Evolutionary conservation across 495 filamentous ascomycete genomes (phyloP), one percentile per base, ranked within the genome.

Genomic region (Cenococcum geophilum): DNA sequence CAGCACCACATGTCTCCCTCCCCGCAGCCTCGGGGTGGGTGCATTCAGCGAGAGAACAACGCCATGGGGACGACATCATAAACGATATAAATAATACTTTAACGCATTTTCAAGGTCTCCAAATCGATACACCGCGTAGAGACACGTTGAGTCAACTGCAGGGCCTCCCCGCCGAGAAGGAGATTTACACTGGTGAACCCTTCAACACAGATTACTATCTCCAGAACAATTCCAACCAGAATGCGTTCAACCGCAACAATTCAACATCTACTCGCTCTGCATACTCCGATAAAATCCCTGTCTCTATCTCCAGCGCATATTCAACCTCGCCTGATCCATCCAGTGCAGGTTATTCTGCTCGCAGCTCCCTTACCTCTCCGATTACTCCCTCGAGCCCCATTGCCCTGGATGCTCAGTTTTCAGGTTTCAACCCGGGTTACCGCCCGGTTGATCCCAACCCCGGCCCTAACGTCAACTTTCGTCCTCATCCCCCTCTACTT

Each of bases 61-160:
- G 57, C 52, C 32, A 59, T 21, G 54, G 34, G 14, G 65, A 11
- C 20, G 37, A 52, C 18, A 59, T 68, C 58, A 65, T 65, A 54
- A 64, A 64, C 48, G 66, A 68, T 37, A 68, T 68, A 42, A 58
- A 68, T 36, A 62, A 68, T 36, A 68, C 64, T 25, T 61, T 68
- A 54, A 57, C 32, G 32, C 47, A 61, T 0, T 68, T 65, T 37
- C 66, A 68, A 52, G 62, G 56, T 34, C 22, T 61, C 12, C 20
- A 55, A 18, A 32, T 55, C 21, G 55, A 64, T 5, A 55, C 45
- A 1, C 25, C 61, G 43, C 50, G 32, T 12, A 55, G 50, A 14
- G 52, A 67, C 21, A 53, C 60, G 12, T 20, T 52, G 5, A 10
- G 16, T n/a, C 49, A 52, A 32, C 49, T 52, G 8, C 49, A 52